phyloP scores from a whole-genome alignment of 495 filamentous ascomycete species.

The Tuber magnatum region DNA sequence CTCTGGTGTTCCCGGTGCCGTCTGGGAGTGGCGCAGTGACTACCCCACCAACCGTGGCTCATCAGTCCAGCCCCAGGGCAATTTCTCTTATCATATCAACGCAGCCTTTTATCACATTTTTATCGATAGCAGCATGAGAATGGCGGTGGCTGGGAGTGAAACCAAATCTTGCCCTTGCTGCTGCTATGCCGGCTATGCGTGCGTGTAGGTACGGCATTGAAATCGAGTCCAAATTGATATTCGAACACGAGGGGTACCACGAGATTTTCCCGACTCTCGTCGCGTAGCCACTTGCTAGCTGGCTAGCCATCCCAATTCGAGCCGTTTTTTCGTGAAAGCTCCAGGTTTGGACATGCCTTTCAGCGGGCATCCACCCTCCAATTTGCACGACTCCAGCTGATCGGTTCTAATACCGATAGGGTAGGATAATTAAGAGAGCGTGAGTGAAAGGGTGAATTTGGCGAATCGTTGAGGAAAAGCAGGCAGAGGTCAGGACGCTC shows the following conservation, averaged over 20 bases:
- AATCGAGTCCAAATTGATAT: background rate
- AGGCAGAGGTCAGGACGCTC: background rate
- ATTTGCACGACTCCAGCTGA: background rate
- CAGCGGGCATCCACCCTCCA: background rate
- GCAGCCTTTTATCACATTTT: background rate
- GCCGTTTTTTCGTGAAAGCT: background rate
- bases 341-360: background rate
- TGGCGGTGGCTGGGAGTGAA: constrained; percentile 2
- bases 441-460: background rate
- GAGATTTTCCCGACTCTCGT: background rate
- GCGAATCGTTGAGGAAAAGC: background rate
- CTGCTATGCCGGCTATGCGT: background rate
- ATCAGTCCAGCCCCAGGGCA: background rate
- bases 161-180: background rate
- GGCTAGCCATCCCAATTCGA: background rate
- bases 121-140: background rate
- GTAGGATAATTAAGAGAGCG: background rate
- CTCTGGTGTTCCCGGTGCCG: background rate
- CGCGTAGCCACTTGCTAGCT: background rate
- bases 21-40: constrained; percentile 1
- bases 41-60: constrained; percentile 1
- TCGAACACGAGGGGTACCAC: background rate
- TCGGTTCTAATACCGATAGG: background rate
- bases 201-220: background rate
- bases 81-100: background rate